Base-by-base conservation (phyloP, 1,284 basidiomycete genomes). In the Mycena sp. region DNA sequence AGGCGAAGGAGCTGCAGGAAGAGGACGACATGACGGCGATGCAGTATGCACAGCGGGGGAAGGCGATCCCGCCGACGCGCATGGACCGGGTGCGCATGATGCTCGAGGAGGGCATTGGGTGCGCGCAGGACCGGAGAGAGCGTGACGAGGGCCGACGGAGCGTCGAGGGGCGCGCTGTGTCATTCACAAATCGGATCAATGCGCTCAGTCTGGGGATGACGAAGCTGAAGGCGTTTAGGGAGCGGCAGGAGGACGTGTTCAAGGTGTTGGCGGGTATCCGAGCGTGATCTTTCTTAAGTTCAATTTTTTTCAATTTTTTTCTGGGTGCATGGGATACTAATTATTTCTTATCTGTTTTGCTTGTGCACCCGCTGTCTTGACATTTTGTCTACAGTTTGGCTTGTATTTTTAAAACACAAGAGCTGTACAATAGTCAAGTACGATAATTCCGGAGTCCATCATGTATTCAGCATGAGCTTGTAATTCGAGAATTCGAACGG, bases 131-230 rank as follows among this genome's bases (percentile, higher is more conserved):
- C 46, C 69, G 72, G 64, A 48, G 69, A 67, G 41, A 68, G 29
- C 40, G 29, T 40, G 73, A 71, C 30, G 70, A 74, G n/a, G 75
- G 72, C 1, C 71, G 82, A 50, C 74, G 81, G 59, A 89, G 88
- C 71, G 73, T 87, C 7, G 82, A 90, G 71, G 87, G 87, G 43
- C 60, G 63, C 19, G 63, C 67, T 19, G 67, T 92, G 48, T 79
- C 85, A 52, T 89, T 94, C 72, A 83, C 88, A 38, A 94, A 94
- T 72, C 76, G 88, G 64, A 85, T 94, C 44, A 93, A 92, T 73
- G 83, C 81, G 21, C 81, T 94, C 6, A 88, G 89, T 65, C 70
- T 94, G 60, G 82, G 81, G 0, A 86, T 93, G 84, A 91, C 87
- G 50, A 80, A 79, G 71, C 74, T 94, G 64, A 82, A 80, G 64